phyloP scores from a whole-genome alignment of 2,329 filamentous ascomycete species.

The Hymenoscyphus fructigenus region DNA sequence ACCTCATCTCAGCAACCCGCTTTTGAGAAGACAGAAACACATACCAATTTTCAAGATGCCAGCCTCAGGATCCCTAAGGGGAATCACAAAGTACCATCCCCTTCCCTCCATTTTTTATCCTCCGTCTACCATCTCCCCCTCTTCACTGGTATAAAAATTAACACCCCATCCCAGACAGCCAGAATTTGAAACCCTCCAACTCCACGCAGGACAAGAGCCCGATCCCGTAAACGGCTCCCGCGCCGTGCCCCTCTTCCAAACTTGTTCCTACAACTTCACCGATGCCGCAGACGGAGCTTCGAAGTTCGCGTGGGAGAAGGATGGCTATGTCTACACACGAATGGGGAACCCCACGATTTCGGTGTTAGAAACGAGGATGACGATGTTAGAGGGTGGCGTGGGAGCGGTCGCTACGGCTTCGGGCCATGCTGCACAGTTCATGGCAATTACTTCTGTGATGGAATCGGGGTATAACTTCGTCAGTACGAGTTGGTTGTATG shows the following conservation, averaged over 20 bases:
- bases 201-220: conserved; percentile 61
- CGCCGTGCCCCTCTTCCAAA: conserved; percentile 69
- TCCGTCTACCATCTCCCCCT: too few species aligned
- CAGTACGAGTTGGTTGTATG: conserved; percentile 63
- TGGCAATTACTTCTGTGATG: conserved; percentile 62
- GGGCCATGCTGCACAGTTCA: conserved; percentile 66
- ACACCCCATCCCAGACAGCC: conserved; percentile 10
- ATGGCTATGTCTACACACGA: conserved; percentile 67
- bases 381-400: conserved; percentile 65
- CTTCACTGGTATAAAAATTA: not conserved
- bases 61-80: conserved; percentile 21
- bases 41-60: conserved; percentile 15
- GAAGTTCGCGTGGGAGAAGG: conserved; percentile 69
- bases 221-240: conserved; percentile 63
- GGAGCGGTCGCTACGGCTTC: conserved; percentile 63
- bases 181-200: conserved; percentile 54
- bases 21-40: not conserved
- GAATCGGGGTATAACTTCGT: conserved; percentile 66
- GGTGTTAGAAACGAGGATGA: conserved; percentile 68
- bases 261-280: conserved; percentile 67
- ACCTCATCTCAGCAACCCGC: not conserved
- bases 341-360: conserved; percentile 45
- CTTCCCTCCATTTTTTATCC: too few species aligned
- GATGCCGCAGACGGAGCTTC: conserved; percentile 67
- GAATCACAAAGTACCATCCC: conserved; percentile 19